phyloP scores from a whole-genome alignment of 2,329 filamentous ascomycete genomes.

The Incumbomyces lentus region DNA sequence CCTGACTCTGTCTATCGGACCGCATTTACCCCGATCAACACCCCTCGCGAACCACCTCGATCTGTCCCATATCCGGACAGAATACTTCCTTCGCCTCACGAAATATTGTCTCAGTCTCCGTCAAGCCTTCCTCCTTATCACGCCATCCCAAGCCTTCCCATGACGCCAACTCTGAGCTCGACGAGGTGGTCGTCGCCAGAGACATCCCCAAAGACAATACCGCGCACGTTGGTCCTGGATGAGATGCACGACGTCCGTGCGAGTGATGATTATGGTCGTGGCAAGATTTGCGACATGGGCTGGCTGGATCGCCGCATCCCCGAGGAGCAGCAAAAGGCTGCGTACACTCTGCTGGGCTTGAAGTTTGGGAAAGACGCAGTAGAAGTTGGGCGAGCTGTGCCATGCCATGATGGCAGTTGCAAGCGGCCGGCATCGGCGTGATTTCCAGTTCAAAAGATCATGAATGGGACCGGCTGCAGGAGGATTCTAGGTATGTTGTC shows the following conservation, averaged over 20 bases:
- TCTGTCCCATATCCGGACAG: constrained; percentile 13
- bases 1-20: constrained; percentile 30
- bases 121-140: not conserved
- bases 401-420: constrained; percentile 13
- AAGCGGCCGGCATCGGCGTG: constrained; percentile 23
- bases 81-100: constrained; percentile 2
- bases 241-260: not conserved
- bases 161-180: not conserved
- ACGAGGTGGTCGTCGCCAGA: constrained; percentile 3
- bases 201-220: constrained; percentile 5
- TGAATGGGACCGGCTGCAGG: too few species aligned
- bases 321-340: constrained; percentile 4
- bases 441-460: not conserved
- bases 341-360: constrained; percentile 8
- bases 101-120: not conserved
- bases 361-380: constrained; percentile 1
- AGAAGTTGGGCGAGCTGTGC: constrained; percentile 10
- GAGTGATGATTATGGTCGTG: not conserved
- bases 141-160: not conserved
- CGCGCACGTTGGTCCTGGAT: not conserved
- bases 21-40: constrained; percentile 35
- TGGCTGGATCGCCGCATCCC: not conserved
- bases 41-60: constrained; percentile 23
- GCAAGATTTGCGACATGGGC: not conserved
- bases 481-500: too few species aligned